These are phyloP conservation scores for Saccharomycopsis schoenii DNA, from an alignment of 805 yeast genomes.

Conservation along the genomic window DNA sequence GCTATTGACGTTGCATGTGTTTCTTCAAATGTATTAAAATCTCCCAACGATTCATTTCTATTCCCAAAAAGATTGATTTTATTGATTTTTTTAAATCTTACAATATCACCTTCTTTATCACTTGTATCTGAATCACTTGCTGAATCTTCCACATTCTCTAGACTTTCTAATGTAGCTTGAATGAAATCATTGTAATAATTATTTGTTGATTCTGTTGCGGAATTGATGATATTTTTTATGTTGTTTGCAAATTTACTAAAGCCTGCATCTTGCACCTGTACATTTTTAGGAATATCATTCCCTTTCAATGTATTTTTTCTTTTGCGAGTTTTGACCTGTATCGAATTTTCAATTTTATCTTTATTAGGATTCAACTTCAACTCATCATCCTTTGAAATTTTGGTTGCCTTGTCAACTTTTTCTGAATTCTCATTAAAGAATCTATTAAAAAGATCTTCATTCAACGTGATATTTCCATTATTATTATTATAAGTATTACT, in stretches of 20 bases:
- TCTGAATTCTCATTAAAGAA: slow-evolving; percentile 18
- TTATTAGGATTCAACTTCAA: not conserved
- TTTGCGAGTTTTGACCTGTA: not conserved
- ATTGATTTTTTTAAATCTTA: slow-evolving; percentile 8
- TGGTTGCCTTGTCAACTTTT: not conserved
- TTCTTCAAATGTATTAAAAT: not conserved
- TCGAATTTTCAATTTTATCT: not conserved
- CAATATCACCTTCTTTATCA: slow-evolving; percentile 14
- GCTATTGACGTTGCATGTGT: not conserved
- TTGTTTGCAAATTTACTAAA: slow-evolving; percentile 9
- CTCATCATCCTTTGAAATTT: not conserved
- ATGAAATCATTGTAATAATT: slow-evolving; percentile 14
- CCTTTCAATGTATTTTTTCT: not conserved
- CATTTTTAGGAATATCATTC: not conserved
- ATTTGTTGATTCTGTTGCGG: slow-evolving; percentile 13
- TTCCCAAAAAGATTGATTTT: not conserved
- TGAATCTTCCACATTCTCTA: slow-evolving; percentile 1
- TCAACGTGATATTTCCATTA: not conserved
- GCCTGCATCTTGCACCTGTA: not conserved
- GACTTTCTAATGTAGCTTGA: slow-evolving; percentile 7
- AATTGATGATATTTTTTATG: slow-evolving; percentile 13
- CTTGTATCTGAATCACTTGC: slow-evolving; percentile 6
- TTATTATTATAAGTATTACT: not conserved
- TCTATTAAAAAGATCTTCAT: slow-evolving; percentile 9
- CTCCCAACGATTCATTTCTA: not conserved